Evolutionary conservation across 495 filamentous ascomycete genomes (phyloP).

Genomic region (Lasiosphaeris hirsuta): DNA sequence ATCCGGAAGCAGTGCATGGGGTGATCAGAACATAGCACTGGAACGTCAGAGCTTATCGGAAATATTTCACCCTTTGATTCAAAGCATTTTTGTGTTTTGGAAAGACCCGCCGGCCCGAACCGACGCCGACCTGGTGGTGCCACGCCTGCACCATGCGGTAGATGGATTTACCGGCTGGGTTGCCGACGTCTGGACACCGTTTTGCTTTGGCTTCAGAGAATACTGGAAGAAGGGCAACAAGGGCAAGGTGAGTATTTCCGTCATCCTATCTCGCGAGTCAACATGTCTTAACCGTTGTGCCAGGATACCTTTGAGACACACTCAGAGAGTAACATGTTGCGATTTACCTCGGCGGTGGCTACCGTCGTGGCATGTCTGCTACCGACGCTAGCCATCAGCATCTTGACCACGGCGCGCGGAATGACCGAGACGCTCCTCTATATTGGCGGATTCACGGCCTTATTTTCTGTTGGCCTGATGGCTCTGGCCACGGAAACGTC

Average conservation of each 20-base stretch:
- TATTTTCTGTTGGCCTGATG: constrained; percentile 25
- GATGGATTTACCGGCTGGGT: constrained; percentile 7
- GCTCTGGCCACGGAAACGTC: constrained; percentile 15
- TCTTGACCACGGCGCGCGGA: constrained; percentile 15
- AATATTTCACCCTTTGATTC: neutral
- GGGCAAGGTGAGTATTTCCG: neutral
- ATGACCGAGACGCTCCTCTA: constrained; percentile 11
- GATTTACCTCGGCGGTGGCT: constrained; percentile 12
- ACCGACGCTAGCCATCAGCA: constrained; percentile 17
- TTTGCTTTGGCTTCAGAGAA: neutral
- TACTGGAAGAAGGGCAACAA: neutral
- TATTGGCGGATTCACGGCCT: constrained; percentile 18
- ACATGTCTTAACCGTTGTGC: constrained; percentile 1
- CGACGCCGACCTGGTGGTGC: neutral
- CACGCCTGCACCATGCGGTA: neutral
- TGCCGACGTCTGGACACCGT: neutral
- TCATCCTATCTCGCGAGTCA: neutral
- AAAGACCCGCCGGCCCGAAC: neutral
- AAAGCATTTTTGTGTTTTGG: constrained; percentile 2
- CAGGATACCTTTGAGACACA: constrained; percentile 3
- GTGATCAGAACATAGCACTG: neutral
- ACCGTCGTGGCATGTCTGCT: constrained; percentile 21
- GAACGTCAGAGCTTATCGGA: neutral
- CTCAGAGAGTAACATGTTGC: constrained; percentile 7
- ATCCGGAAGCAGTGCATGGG: constrained; percentile 15